Evolutionary conservation across 495 filamentous ascomycete species (phyloP), one percentile per base, ranked within the genome.

Genomic region (Daldinia concentrica): DNA sequence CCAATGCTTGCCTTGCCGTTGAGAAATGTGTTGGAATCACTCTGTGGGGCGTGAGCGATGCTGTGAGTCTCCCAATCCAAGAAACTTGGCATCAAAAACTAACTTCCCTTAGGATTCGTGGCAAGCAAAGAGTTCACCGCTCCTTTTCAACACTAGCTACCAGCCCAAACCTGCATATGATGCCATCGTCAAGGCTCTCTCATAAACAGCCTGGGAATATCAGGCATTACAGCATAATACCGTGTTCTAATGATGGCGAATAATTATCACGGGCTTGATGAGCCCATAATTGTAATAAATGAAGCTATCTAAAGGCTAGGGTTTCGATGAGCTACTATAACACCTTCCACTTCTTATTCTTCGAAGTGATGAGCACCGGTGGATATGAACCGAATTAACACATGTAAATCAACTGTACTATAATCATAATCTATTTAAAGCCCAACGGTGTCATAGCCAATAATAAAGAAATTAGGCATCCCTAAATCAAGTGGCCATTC

Each of bases 1-100:
- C 86, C 57, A 85, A 89, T 11, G 89, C 89, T 19, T 93, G 91
- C 71, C 74, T 91, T 39, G 79, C 82, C 52, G 83, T 71, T 41
- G 50, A 78, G 6, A 88, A 87, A 71, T 92, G 90, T 78, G 85
- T 92, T 15, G 90, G 90, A 63, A 88, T 93, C 68, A 92, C 90
- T 15, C 86, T 90, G 17, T 93, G 90, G 91, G 90, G 90, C 72
- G 87, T 93, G 6, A 81, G 86, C 71, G 90, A 92, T 71, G 75
- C 77, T 22, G 88, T 88, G 72, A 78, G 43, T 48, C 19, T 5
- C 43, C 17, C 0, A 11, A 3, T 22, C 43, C 0, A 48, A 48
- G 17, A 48, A 2, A 7, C 3, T 1, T 11, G 7, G 11, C 6
- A 22, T 24, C 9, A 24, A 11, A 45, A 48, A 48, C 43, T 48